These are phyloP conservation scores for Metarhizium sp. DNA, from an alignment of 2,329 filamentous ascomycete species.

Conservation along the genomic window DNA sequence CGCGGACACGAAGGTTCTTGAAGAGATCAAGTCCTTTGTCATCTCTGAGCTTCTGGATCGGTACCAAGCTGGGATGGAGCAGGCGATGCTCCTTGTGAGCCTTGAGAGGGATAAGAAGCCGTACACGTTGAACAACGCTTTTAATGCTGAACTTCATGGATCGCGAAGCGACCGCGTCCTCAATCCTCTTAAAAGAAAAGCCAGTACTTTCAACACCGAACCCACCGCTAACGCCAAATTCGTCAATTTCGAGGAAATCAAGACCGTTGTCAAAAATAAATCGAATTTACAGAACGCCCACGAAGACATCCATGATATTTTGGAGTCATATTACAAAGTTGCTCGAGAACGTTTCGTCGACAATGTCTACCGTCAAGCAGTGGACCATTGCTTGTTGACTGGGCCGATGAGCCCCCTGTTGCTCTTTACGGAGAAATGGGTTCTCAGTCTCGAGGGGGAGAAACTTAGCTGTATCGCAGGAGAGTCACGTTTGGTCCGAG, in stretches of 20 bases:
- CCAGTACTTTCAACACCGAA: no score
- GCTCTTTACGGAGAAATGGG: conserved; percentile 3
- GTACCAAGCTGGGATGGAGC: conserved; percentile 38
- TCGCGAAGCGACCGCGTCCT: conserved; percentile 9
- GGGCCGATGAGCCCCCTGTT: conserved; percentile 1
- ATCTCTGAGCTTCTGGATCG: conserved; percentile 31
- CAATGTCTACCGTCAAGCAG: conserved; percentile 46
- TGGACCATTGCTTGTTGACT: conserved; percentile 3
- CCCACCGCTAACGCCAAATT: no score
- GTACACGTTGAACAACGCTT: conserved; percentile 43
- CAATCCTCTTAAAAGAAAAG: no score
- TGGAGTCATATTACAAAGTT: conserved; percentile 54
- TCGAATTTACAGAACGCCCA: conserved; percentile 24
- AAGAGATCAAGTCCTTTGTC: conserved; percentile 34
- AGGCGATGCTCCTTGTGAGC: conserved; percentile 40
- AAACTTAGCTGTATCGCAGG: background rate
- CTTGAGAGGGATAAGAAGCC: conserved; percentile 38
- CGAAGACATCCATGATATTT: conserved; percentile 49
- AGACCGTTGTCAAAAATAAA: no score
- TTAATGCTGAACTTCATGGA: conserved; percentile 30
- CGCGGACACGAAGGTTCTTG: conserved; percentile 30
- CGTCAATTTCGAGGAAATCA: no score
- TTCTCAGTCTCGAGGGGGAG: background rate
- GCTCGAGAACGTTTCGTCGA: conserved; percentile 54
- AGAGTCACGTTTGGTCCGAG: background rate